phyloP scores from a whole-genome alignment of 2,329 filamentous ascomycete genomes.

The Podosphaera fusca region DNA sequence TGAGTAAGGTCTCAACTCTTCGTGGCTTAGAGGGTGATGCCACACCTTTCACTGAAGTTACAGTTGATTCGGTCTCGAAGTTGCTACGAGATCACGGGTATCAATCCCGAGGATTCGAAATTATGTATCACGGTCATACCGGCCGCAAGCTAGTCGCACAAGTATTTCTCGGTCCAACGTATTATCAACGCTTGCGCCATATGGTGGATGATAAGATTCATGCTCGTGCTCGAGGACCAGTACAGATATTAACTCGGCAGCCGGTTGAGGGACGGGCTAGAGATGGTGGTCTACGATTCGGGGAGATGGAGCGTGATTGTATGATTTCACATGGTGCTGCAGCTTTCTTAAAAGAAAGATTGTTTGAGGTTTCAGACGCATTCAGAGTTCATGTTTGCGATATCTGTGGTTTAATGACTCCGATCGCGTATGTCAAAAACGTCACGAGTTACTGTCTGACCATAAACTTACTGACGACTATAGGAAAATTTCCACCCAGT shows the following conservation, averaged over 20 bases:
- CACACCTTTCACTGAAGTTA: conserved; percentile 93
- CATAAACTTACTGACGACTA: conserved; percentile 16
- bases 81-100: conserved; percentile 77
- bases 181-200: conserved; percentile 94
- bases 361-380: conserved; percentile 94
- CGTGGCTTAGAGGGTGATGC: conserved; percentile 92
- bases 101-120: conserved; percentile 89
- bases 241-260: conserved; percentile 91
- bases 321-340: conserved; percentile 99
- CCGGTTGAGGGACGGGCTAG: conserved; percentile 94
- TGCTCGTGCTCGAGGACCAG: conserved; percentile 85
- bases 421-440: conserved; percentile 62
- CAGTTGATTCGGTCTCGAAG: conserved; percentile 76
- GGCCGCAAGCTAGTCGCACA: conserved; percentile 82
- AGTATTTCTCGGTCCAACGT: conserved; percentile 91
- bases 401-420: conserved; percentile 96
- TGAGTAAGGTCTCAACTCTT: conserved; percentile 85
- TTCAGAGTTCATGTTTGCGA: conserved; percentile 97
- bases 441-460: not conserved
- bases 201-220: conserved; percentile 99
- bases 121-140: conserved; percentile 98
- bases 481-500: conserved; percentile 82
- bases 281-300: conserved; percentile 95
- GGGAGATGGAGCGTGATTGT: conserved; percentile 99
- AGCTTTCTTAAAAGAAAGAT: conserved; percentile 85